A percentile compares a stretch with the other conserved stretches of the same genome.
Conservation (phyloP, 73 alveolate species). For the Uronychia binucleata region DNA sequence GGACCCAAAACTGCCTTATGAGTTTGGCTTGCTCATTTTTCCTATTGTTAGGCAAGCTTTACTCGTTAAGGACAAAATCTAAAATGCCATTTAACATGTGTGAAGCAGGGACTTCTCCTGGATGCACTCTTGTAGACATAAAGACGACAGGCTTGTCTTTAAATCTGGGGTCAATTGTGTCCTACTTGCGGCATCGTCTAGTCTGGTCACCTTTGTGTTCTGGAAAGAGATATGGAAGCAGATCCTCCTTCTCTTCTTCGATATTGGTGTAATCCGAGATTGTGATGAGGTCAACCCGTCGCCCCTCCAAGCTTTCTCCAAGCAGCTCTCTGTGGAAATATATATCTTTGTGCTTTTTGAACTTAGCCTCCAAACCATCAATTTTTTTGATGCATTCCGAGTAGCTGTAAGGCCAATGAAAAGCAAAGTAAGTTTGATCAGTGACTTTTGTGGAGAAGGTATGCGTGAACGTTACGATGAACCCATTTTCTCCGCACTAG, state of each 20-base stretch:
- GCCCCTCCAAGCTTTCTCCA: conserved; percentile 26
- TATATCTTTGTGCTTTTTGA: conserved; percentile 1
- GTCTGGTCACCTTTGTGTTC: conserved; percentile 14
- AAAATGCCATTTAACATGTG: conserved; percentile 49
- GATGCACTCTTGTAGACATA: conserved; percentile 56
- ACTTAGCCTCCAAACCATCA: conserved; percentile 7
- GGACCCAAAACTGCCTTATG: conserved; percentile 29
- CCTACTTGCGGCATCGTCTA: conserved; percentile 14
- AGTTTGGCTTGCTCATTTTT: conserved; percentile 37
- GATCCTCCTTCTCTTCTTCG: conserved; percentile 43
- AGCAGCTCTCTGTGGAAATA: conserved; percentile 48
- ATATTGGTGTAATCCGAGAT: conserved; percentile 34
- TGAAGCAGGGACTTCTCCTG: conserved; percentile 72
- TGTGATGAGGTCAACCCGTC: conserved; percentile 50
- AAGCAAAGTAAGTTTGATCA: conserved; percentile 64
- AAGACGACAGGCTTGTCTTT: conserved; percentile 1
- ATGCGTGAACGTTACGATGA: conserved; percentile 47
- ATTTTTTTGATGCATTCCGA: conserved; percentile 43
- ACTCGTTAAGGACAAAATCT: conserved; percentile 1
- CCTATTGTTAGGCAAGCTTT: conserved; percentile 1
- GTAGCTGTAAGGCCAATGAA: conserved; percentile 68
- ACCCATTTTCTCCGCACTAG: conserved; percentile 12
- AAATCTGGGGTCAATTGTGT: background rate
- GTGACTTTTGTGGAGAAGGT: conserved; percentile 35
- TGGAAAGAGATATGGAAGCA: conserved; percentile 16